These are phyloP conservation scores for Colletotrichum scovillei DNA, from an alignment of 2,329 filamentous ascomycete genomes.

Conservation along the genomic window DNA sequence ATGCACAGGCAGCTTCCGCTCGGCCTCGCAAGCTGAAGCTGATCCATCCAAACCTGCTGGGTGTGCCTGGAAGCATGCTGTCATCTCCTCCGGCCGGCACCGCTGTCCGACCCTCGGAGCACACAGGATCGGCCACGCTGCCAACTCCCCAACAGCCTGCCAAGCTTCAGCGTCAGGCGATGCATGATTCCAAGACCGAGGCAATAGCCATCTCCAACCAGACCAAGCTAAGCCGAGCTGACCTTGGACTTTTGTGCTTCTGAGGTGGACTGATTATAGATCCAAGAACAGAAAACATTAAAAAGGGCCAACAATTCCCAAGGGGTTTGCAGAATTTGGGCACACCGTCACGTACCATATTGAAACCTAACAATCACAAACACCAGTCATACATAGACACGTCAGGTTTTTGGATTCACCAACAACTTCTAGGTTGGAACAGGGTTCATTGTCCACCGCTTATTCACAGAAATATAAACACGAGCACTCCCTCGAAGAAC, in stretches of 20 bases:
- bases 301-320: not conserved
- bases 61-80: not conserved
- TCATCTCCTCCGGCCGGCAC: slow-evolving; percentile 23
- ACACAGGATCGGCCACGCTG: slow-evolving; percentile 6
- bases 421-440: slow-evolving; percentile 3
- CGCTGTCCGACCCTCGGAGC: slow-evolving; percentile 26
- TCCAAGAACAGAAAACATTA: not conserved
- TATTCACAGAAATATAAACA: not conserved
- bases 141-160: slow-evolving; percentile 3
- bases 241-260: not conserved
- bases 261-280: slow-evolving; percentile 27
- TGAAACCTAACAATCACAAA: not conserved
- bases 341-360: not conserved
- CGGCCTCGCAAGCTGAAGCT: slow-evolving; percentile 6
- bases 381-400: slow-evolving; percentile 16
- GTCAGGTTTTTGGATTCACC: slow-evolving; percentile 9
- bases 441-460: not conserved
- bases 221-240: slow-evolving; percentile 7
- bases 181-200: slow-evolving; percentile 16
- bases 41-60: not conserved
- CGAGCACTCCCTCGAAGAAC: not conserved
- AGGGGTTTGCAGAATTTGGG: not conserved
- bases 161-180: slow-evolving; percentile 30
- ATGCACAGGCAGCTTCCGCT: not conserved
- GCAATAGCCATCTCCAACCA: slow-evolving; percentile 1